Conservation (phyloP, 2,329 filamentous ascomycete species). For the Arthrobotrys musiformis region DNA sequence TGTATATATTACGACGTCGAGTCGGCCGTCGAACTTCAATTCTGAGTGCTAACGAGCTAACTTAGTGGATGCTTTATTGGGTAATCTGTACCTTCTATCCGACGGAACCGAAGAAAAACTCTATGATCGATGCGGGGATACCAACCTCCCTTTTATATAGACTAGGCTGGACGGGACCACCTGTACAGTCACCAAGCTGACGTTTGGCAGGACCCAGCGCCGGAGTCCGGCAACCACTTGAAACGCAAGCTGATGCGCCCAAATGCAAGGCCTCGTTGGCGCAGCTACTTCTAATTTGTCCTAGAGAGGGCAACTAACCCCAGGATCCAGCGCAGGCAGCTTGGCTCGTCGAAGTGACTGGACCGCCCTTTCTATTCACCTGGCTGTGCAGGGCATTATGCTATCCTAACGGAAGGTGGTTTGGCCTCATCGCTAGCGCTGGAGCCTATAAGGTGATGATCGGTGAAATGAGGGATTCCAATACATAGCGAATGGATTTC, state of each 20-base stretch:
- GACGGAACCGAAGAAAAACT: not conserved
- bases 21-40: not conserved
- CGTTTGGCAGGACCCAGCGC: slow-evolving; percentile 27
- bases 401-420: no score
- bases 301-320: slow-evolving; percentile 3
- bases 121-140: slow-evolving; percentile 32
- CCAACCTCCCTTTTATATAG: slow-evolving; percentile 47
- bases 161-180: not conserved
- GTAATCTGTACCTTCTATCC: slow-evolving; percentile 17
- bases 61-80: not conserved
- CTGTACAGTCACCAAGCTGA: slow-evolving; percentile 5
- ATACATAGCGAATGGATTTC: no score
- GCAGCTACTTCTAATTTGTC: slow-evolving; percentile 26
- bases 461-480: no score
- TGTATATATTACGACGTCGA: not conserved
- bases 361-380: not conserved
- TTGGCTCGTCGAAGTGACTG: not conserved
- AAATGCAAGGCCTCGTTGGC: slow-evolving; percentile 48
- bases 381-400: no score
- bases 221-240: slow-evolving; percentile 51
- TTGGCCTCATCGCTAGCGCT: no score
- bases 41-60: no score
- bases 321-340: slow-evolving; percentile 6
- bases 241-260: slow-evolving; percentile 48
- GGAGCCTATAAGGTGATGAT: no score